Evolutionary conservation across 495 filamentous ascomycete species (phyloP).

Genomic region (Annulohypoxylon moriforme): DNA sequence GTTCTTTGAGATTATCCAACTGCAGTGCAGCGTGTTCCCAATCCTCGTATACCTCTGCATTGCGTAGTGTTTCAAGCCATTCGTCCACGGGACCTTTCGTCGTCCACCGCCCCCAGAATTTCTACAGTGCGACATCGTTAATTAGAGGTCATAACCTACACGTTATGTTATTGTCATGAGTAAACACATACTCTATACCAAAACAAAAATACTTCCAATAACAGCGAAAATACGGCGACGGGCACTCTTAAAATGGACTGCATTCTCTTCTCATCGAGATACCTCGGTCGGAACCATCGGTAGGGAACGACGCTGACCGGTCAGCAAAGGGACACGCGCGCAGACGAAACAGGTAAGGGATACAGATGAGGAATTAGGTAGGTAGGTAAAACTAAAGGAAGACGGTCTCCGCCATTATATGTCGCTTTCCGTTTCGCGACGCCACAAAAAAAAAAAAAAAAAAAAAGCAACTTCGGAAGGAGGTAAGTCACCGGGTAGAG

Average conservation of each 20-base stretch:
- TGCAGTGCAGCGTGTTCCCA: constrained; percentile 85
- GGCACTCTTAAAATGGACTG: constrained; percentile 53
- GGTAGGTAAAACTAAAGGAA: constrained; percentile 7
- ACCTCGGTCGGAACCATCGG: constrained; percentile 34
- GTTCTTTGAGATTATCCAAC: constrained; percentile 79
- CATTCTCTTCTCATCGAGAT: constrained; percentile 40
- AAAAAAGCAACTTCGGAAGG: neutral
- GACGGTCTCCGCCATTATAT: constrained; percentile 21
- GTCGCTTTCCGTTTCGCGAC: constrained; percentile 20
- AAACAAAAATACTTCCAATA: constrained; percentile 71
- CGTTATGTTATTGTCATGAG: neutral
- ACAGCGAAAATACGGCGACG: constrained; percentile 63
- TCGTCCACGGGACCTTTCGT: constrained; percentile 63
- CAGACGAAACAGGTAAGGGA: neutral
- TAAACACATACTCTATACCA: constrained; percentile 68
- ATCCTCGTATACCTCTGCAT: constrained; percentile 78
- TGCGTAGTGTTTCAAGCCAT: constrained; percentile 67
- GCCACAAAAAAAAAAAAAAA: too few species aligned
- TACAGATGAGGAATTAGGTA: too few species aligned
- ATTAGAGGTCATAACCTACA: neutral
- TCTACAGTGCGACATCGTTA: constrained; percentile 51
- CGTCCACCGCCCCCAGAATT: constrained; percentile 65
- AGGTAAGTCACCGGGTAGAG: neutral
- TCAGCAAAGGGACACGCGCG: constrained; percentile 4
- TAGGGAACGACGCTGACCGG: neutral